Base-by-base conservation (phyloP, 2,329 filamentous ascomycete species). In the Fusarium guadeloupense region DNA sequence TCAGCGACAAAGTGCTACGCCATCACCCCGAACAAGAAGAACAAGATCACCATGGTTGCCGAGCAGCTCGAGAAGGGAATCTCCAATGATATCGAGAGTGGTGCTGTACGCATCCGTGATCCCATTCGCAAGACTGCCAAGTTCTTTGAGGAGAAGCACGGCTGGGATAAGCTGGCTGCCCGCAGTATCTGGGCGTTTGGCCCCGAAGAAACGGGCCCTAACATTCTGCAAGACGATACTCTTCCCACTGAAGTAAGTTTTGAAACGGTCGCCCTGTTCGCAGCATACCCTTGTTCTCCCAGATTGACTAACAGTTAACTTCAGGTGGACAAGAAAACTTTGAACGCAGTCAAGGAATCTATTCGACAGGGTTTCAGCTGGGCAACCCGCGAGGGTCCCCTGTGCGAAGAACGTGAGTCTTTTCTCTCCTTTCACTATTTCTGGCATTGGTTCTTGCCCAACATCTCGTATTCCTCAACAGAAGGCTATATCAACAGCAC, bases 101-200 rank as follows among this genome's bases (percentile, higher is more conserved):
- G 94, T 21, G 89, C 86, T 50, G 93, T 99, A 69, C 93, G 86
- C 71, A 97, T 99, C 78, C 92, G 90, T 62, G 94, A 98, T 68
- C 93, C 95, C 3, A 90, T 95, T 37, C 89, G 93, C 52, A 93
- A 94, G 73, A 95, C 96, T 35, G 94, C 93, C 69, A 96, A 95
- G 71, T 98, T 96, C 80, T 98, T 99, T 71, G 93, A 98, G 75
- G 92, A 97, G 59, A 95, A 92, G 65, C 96, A 99, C 74, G 94
- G 93, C 52, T 99, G 96, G 89, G 95, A 99, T 78, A 87, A 97
- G 69, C 83, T 99, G 60, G 94, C 95, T 13, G 92, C 92, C 20
- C 86, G 95, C 70, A 97, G 93, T 73, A 97, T 99, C 71, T 99
- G 95, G 95, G 95, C 95, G 2, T 99, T 99, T 78, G 95, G 95